These are phyloP conservation scores for Globisporangium cylindrosporum DNA, from an alignment of 352 stramenopile species.

Conservation along the genomic window DNA sequence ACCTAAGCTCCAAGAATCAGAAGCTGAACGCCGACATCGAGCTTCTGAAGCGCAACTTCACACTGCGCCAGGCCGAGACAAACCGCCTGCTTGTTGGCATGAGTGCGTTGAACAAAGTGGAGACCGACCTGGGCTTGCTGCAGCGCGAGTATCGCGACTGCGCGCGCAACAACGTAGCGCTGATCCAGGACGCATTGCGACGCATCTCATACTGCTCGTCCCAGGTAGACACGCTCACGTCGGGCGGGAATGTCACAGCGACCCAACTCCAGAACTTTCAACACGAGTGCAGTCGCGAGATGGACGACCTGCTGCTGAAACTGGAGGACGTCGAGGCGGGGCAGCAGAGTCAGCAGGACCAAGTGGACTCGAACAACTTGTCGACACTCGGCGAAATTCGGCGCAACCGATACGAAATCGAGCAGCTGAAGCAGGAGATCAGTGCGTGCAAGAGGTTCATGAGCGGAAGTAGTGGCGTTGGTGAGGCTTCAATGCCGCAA, in stretches of 20 bases:
- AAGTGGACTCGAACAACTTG: background rate
- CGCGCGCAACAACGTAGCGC: slow-evolving; percentile 38
- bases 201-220: slow-evolving; percentile 51
- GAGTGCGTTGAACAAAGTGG: slow-evolving; percentile 34
- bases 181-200: slow-evolving; percentile 50
- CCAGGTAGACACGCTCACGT: slow-evolving; percentile 44
- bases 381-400: slow-evolving; percentile 11
- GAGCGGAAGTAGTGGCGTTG: slow-evolving; percentile 10
- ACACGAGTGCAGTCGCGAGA: slow-evolving; percentile 42
- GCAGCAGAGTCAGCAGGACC: slow-evolving; percentile 14
- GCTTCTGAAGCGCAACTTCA: slow-evolving; percentile 36
- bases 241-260: slow-evolving; percentile 27
- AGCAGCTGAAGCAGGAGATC: slow-evolving; percentile 27
- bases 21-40: slow-evolving; percentile 39
- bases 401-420: slow-evolving; percentile 23
- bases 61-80: slow-evolving; percentile 32
- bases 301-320: slow-evolving; percentile 37
- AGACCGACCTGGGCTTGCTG: slow-evolving; percentile 35
- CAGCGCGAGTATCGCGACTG: slow-evolving; percentile 48
- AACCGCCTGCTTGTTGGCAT: slow-evolving; percentile 34
- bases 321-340: slow-evolving; percentile 33
- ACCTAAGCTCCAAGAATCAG: slow-evolving; percentile 30
- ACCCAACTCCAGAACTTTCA: slow-evolving; percentile 43
- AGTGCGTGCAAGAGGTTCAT: slow-evolving; percentile 19
- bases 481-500: background rate